Evolutionary conservation across 768 basidiomycete species (phyloP).

Genomic region (Podaxis mareebaensis): DNA sequence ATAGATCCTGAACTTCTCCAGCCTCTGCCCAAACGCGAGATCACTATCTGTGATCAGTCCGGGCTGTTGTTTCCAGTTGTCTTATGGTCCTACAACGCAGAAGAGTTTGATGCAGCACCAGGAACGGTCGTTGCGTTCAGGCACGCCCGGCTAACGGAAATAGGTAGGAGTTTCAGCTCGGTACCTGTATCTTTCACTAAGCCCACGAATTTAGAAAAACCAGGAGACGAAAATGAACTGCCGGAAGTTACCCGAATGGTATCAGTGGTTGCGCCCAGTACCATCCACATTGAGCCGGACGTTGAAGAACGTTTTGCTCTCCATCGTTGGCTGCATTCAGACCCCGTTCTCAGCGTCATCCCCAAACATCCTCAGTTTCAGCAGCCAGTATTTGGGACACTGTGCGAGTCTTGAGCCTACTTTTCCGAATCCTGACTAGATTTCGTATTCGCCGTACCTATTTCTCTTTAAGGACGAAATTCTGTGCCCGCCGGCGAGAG

Average conservation of each 20-base stretch:
- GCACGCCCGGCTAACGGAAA: slow-evolving; percentile 85
- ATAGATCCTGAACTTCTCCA: neutral
- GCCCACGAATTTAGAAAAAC: slow-evolving; percentile 59
- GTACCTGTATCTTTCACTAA: slow-evolving; percentile 9
- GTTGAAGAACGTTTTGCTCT: slow-evolving; percentile 83
- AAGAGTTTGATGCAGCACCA: slow-evolving; percentile 58
- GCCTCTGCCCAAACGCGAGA: slow-evolving; percentile 69
- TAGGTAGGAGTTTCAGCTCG: slow-evolving; percentile 41
- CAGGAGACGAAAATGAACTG: slow-evolving; percentile 17
- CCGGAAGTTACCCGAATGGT: slow-evolving; percentile 33
- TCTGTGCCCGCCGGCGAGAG: no score
- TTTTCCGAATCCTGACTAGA: neutral
- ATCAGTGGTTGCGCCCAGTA: slow-evolving; percentile 78
- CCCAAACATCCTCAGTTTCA: neutral
- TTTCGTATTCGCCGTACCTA: no score
- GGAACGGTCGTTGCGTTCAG: slow-evolving; percentile 89
- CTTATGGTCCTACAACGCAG: slow-evolving; percentile 95
- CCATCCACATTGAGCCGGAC: slow-evolving; percentile 84
- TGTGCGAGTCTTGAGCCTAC: neutral
- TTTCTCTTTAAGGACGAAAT: no score
- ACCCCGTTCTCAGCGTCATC: neutral
- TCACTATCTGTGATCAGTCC: slow-evolving; percentile 84
- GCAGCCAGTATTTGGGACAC: neutral
- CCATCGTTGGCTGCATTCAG: slow-evolving; percentile 87
- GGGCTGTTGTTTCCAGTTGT: slow-evolving; percentile 79